Evolutionary conservation across 2,329 filamentous ascomycete genomes (phyloP).

Genomic region (Hypoxylon sp.): DNA sequence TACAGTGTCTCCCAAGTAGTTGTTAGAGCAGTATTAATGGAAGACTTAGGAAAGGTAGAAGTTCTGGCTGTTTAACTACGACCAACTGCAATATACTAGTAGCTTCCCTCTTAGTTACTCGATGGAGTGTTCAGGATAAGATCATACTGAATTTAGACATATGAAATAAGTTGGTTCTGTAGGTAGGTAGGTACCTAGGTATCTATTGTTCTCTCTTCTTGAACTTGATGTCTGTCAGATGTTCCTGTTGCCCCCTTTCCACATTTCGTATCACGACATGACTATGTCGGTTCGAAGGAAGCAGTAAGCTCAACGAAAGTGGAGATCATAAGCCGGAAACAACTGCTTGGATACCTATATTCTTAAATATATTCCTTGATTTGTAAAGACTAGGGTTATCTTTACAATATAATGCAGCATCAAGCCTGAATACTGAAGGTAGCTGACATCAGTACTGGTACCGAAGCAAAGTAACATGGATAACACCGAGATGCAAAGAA

Average conservation of each 20-base stretch:
- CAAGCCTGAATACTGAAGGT: neutral
- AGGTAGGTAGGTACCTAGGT: neutral
- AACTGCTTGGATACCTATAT: neutral
- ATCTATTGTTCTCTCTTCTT: neutral
- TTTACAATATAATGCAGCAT: neutral
- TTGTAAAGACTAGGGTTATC: neutral
- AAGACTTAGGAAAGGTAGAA: neutral
- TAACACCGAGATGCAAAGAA: neutral
- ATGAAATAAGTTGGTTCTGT: too few relatives aligned
- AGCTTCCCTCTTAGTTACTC: neutral
- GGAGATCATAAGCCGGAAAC: neutral
- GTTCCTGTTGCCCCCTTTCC: neutral
- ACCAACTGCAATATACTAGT: neutral
- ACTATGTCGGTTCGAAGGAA: neutral
- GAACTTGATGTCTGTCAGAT: neutral
- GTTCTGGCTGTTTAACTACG: neutral
- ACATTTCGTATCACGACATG: neutral
- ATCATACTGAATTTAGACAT: neutral
- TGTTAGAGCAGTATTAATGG: neutral
- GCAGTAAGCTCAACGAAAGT: neutral
- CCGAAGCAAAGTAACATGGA: neutral
- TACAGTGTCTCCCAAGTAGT: neutral
- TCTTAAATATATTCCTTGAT: neutral
- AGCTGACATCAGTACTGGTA: neutral
- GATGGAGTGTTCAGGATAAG: neutral